Evolutionary conservation across 2,329 filamentous ascomycete species (phyloP).

Genomic region (Aspergillus persii): DNA sequence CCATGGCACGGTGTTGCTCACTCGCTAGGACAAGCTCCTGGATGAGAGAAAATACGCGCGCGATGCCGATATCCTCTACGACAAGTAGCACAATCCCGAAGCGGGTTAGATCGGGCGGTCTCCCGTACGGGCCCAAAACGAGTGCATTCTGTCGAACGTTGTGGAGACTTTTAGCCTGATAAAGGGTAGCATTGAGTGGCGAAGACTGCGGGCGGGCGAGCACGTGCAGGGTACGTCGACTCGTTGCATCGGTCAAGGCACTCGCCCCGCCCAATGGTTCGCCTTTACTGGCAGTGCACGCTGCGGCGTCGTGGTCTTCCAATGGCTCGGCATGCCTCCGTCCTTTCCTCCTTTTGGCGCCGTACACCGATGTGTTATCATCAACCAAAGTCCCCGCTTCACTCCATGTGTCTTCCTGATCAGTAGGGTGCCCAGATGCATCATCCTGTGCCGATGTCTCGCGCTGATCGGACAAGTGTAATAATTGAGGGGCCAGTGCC

Average conservation of each 20-base stretch:
- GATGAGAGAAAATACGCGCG: background rate
- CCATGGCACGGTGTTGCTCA: background rate
- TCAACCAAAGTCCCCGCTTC: no score
- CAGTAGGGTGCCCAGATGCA: no score
- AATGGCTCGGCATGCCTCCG: no score
- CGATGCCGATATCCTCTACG: conserved; percentile 1
- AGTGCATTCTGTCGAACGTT: background rate
- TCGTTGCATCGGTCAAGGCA: background rate
- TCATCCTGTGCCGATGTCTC: no score
- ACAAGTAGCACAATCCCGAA: conserved; percentile 3
- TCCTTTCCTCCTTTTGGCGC: background rate
- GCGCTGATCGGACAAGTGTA: no score
- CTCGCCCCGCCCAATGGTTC: background rate
- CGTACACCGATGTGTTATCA: background rate
- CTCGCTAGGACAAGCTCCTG: background rate
- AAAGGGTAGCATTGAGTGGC: background rate
- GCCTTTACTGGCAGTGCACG: background rate
- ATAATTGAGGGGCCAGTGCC: no score
- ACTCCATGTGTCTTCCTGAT: no score
- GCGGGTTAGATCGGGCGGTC: background rate
- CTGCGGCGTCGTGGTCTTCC: background rate
- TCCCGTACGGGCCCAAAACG: background rate
- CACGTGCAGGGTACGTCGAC: background rate
- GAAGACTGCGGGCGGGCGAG: conserved; percentile 4
- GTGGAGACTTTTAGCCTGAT: background rate